Percentiles rank a stretch among this genome's conserved stretches.
phyloP scores from a whole-genome alignment of 2,329 filamentous ascomycete species.

The Pseudogymnoascus sp. region DNA sequence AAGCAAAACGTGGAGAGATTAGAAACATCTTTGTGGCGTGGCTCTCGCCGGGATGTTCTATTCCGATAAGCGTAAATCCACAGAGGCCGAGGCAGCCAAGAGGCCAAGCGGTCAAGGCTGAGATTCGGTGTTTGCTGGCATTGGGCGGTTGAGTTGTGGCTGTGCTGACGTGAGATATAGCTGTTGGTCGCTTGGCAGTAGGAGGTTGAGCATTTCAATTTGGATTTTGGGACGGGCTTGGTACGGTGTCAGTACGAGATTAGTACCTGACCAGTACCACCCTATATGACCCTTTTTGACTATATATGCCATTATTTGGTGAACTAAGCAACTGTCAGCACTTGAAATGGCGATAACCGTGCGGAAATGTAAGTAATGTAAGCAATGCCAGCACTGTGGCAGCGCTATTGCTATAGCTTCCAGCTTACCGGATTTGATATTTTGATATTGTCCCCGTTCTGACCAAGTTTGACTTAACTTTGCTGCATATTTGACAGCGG shows the following conservation, averaged over 20 bases:
- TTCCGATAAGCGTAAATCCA: neutral
- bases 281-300: neutral
- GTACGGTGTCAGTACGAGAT: neutral
- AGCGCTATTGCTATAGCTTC: neutral
- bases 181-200: neutral
- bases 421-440: neutral
- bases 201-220: slow-evolving; percentile 1
- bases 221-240: neutral
- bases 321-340: neutral
- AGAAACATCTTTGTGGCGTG: neutral
- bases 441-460: neutral
- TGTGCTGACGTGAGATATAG: neutral
- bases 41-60: neutral
- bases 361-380: neutral
- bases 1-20: neutral
- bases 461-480: neutral
- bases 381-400: neutral
- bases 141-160: neutral
- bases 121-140: neutral
- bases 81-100: neutral
- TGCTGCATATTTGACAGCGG: neutral
- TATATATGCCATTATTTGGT: neutral
- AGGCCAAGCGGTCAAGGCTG: neutral
- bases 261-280: neutral
- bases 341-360: neutral